Base-by-base conservation (phyloP, 73 alveolate genomes). In the Effrenium voratum region DNA sequence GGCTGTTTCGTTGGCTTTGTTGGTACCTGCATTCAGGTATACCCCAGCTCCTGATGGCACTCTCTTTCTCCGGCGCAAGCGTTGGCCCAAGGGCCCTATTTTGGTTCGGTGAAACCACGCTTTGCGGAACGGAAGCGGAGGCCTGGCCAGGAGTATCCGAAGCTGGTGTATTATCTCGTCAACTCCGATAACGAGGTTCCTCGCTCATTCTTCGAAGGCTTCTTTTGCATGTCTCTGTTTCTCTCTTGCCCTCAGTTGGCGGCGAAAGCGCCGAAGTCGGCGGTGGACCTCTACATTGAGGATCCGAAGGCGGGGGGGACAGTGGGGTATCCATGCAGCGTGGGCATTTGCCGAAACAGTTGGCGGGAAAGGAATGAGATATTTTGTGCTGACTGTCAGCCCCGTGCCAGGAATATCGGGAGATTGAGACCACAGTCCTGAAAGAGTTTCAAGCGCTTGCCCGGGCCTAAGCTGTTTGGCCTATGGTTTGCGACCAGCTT, bases 21-120 rank as follows among this genome's bases (percentile, higher is more conserved):
- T 52, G 19, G 19, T 52, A 32, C 16, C 38, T 16, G 47, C 10
- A 10, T 47, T 32, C 30, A 72, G 82, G 82, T 88, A 88, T 88
- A 85, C 66, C 55, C 95, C 84, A 19, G 95, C 95, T 28, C 95
- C 95, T 28, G 95, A 88, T 88, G 95, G 95, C 49, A 88, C 95
- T 40, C 15, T 66, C 30, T 88, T 88, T 50, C 49, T 88, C 22
- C 84, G 95, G 13, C 80, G 95, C 41, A 88, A 88, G 95, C 82
- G 32, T 19, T 19, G 63, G 63, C 63, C 63, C 19, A 52, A 52
- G 63, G 63, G 63, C 63, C 19, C n/a, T 32, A 32, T 38, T 32
- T 41, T 26, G 44, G n/a, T 19, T 30, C 80, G 16, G 80, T n/a
- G 41, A 41, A 32, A 30, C 80, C 44, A n/a, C 36, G n/a, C 41